Base-by-base conservation (phyloP, 352 stramenopile species). In the Pythium coloratum region DNA sequence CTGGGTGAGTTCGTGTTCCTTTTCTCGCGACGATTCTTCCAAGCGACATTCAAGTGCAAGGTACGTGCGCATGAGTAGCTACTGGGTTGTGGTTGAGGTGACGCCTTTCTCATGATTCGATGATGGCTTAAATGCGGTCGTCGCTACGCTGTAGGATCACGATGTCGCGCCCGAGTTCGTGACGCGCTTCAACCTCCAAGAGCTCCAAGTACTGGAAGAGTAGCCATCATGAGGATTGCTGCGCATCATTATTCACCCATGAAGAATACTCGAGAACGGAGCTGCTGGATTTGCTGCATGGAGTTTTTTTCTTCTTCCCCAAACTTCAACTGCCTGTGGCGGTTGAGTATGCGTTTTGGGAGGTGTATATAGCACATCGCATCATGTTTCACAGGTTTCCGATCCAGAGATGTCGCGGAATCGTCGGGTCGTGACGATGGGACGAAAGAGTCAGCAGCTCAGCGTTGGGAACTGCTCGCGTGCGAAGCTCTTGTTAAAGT, bases 41-140 rank as follows among this genome's bases (percentile, higher is more conserved):
- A 92, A 56, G 81, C 83, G 24, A 92, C 83, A 1, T 94, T 94
- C 72, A 94, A 94, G 54, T 91, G 83, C 81, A 76, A 82, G 79
- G 86, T 91, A 67, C 33, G 66, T 63, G 16, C 20, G 32, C 42
- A 7, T 53, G 46, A 14, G 6, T 24, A 53, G 33, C 55, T 53
- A 13, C n/a, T 57, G 36, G 2, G 20, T 61, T 24, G 20, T 24
- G 20, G 20, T 24, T 24, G 20, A 24, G 20, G 20, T 24, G 28
- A 34, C 24, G 34, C 58, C 38, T 32, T 65, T 55, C 47, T 47
- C 55, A 60, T 24, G 20, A 24, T 24, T 24, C 20, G 20, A 24
- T 36, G 47, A 33, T 59, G 6, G 10, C 42, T 50, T 38, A 38
- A 44, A 44, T 44, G 20, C 20, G 20, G 20, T 24, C 36, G 36